A percentile compares a stretch with the other conserved stretches of the same genome.
Conservation (phyloP, 805 yeast species). For the Clavispora phyllophila region DNA sequence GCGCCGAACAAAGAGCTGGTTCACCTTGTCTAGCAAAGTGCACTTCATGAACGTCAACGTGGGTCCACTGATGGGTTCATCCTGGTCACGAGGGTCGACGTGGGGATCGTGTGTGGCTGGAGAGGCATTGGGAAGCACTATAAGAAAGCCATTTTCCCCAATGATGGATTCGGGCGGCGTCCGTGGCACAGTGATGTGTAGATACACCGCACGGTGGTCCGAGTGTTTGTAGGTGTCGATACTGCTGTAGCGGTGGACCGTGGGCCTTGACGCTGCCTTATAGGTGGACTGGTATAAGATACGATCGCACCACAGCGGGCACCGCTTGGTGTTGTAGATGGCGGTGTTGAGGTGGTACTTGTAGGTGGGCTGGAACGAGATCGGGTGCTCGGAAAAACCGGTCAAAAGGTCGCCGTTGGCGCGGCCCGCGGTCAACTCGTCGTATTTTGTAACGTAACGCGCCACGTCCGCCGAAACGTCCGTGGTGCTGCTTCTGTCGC, state of each 20-base stretch:
- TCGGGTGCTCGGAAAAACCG: constrained; percentile 63
- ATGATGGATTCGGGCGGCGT: constrained; percentile 26
- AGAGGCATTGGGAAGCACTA: constrained; percentile 8
- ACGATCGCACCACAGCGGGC: constrained; percentile 91
- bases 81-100: not conserved
- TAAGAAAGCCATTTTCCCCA: constrained; percentile 12
- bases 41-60: constrained; percentile 35
- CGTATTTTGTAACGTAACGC: constrained; percentile 30
- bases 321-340: constrained; percentile 52
- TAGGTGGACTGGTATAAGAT: constrained; percentile 53
- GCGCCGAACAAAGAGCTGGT: constrained; percentile 22
- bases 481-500: constrained; percentile 17
- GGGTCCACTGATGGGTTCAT: constrained; percentile 29
- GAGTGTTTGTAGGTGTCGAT: constrained; percentile 47
- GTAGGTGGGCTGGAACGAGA: constrained; percentile 75
- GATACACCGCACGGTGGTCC: constrained; percentile 78
- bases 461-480: constrained; percentile 5
- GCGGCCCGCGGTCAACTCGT: constrained; percentile 47
- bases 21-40: constrained; percentile 26
- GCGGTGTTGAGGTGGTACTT: constrained; percentile 53
- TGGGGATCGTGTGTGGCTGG: not conserved
- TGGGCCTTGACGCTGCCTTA: constrained; percentile 14
- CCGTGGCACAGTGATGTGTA: constrained; percentile 46
- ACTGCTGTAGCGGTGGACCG: constrained; percentile 43
- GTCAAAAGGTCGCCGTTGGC: constrained; percentile 43